phyloP scores from a whole-genome alignment of 2,329 filamentous ascomycete genomes.

The Nigrospora osmanthi region DNA sequence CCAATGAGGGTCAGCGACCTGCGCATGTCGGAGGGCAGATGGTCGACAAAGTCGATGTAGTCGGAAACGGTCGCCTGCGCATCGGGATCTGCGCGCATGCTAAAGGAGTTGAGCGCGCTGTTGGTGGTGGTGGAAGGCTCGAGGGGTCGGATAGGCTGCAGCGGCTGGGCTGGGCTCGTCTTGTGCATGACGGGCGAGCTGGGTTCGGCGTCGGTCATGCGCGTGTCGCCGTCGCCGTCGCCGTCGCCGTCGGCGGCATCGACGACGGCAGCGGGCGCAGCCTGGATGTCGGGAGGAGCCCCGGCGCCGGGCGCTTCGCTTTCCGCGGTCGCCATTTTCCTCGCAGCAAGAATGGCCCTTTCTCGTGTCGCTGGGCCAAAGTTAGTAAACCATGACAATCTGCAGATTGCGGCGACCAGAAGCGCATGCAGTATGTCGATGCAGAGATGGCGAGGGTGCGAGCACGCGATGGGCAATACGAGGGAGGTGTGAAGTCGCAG shows the following conservation, averaged over 20 bases:
- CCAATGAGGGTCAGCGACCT: conserved; percentile 59
- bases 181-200: conserved; percentile 16
- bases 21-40: conserved; percentile 58
- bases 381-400: too few relatives aligned
- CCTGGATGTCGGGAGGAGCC: too few relatives aligned
- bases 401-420: too few relatives aligned
- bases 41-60: conserved; percentile 64
- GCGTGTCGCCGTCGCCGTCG: background rate
- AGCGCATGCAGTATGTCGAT: too few relatives aligned
- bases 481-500: too few relatives aligned
- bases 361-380: too few relatives aligned
- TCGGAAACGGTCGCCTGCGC: conserved; percentile 63
- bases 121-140: conserved; percentile 16
- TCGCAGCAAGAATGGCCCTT: too few relatives aligned
- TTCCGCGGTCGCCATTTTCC: too few relatives aligned
- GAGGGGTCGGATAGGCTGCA: conserved; percentile 21
- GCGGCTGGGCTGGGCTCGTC: conserved; percentile 17
- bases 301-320: too few relatives aligned
- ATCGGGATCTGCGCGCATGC: conserved; percentile 54
- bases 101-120: conserved; percentile 34
- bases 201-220: background rate
- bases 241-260: background rate
- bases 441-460: too few relatives aligned
- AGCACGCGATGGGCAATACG: too few relatives aligned
- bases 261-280: too few relatives aligned